Conservation (phyloP, 2,329 filamentous ascomycete genomes). For the Xylaria sp. region DNA sequence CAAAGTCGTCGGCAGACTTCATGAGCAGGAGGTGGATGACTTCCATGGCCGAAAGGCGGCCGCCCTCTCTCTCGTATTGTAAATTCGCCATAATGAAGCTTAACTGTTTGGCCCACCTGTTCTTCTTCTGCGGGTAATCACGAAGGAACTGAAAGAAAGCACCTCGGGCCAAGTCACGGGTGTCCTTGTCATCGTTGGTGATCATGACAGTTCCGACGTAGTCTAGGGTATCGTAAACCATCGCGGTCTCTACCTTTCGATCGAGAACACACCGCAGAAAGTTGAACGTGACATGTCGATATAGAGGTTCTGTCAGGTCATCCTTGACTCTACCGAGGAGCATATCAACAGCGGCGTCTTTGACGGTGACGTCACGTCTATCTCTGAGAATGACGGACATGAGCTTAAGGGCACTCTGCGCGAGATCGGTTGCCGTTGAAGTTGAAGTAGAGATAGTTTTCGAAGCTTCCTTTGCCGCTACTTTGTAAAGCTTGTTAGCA, state of each 20-base stretch:
- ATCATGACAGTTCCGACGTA: slow-evolving; percentile 92
- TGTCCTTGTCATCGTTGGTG: slow-evolving; percentile 87
- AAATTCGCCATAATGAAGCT: slow-evolving; percentile 88
- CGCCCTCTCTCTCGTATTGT: slow-evolving; percentile 85
- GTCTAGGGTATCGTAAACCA: slow-evolving; percentile 90
- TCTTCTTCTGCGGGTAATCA: slow-evolving; percentile 91
- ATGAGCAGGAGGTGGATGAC: slow-evolving; percentile 82
- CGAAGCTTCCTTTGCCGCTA: slow-evolving; percentile 84
- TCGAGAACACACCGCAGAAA: slow-evolving; percentile 88
- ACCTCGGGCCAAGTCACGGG: slow-evolving; percentile 83
- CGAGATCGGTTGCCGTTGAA: slow-evolving; percentile 78
- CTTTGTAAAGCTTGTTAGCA: slow-evolving; percentile 64
- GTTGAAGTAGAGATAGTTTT: slow-evolving; percentile 77
- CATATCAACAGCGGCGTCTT: slow-evolving; percentile 80
- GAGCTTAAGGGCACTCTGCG: slow-evolving; percentile 87
- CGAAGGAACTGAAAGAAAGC: slow-evolving; percentile 93
- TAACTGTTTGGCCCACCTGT: slow-evolving; percentile 85
- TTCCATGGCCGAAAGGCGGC: slow-evolving; percentile 91
- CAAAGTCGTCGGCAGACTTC: slow-evolving; percentile 80
- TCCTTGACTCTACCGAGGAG: slow-evolving; percentile 80
- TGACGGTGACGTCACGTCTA: slow-evolving; percentile 72
- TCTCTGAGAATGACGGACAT: slow-evolving; percentile 84
- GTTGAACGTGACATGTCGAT: slow-evolving; percentile 91
- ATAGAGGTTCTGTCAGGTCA: slow-evolving; percentile 89
- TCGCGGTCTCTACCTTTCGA: slow-evolving; percentile 80